Percentiles rank a stretch among this genome's conserved stretches.
Conservation (phyloP, 192 early-diverging fungal genomes). For the Gigaspora rosea region DNA sequence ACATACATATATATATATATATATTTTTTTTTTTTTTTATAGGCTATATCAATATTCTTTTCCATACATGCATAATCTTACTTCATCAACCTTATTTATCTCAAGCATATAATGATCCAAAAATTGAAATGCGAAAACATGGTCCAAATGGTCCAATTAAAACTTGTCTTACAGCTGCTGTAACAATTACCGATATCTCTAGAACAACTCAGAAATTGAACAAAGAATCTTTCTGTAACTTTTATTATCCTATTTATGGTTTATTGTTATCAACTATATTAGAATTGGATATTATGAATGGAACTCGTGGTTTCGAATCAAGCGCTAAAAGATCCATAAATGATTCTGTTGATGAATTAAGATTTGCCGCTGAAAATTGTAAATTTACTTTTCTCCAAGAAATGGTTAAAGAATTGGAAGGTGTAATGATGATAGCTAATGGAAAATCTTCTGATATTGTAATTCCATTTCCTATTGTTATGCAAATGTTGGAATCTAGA, state of each 20-base stretch:
- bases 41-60: conserved; percentile 25
- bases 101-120: conserved; percentile 7
- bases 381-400: neutral
- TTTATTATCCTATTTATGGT: conserved; percentile 19
- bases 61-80: conserved; percentile 31
- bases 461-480: conserved; percentile 20
- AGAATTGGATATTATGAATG: conserved; percentile 29
- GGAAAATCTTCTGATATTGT: neutral
- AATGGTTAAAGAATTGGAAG: conserved; percentile 21
- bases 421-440: conserved; percentile 13
- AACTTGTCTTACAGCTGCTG: conserved; percentile 24
- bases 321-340: conserved; percentile 14
- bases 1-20: too few species aligned
- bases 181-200: conserved; percentile 28
- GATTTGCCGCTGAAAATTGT: neutral
- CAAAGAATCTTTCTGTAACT: conserved; percentile 12
- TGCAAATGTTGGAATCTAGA: conserved; percentile 7
- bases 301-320: conserved; percentile 1
- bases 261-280: conserved; percentile 18
- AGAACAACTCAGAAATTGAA: conserved; percentile 18
- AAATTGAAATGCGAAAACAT: conserved; percentile 12
- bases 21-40: too few species aligned
- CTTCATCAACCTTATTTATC: conserved; percentile 31
- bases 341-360: conserved; percentile 23
- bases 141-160: conserved; percentile 20